Percentiles rank a stretch among this genome's conserved stretches.
phyloP scores from a whole-genome alignment of 768 basidiomycete species.

The Pulveroboletus sp. region DNA sequence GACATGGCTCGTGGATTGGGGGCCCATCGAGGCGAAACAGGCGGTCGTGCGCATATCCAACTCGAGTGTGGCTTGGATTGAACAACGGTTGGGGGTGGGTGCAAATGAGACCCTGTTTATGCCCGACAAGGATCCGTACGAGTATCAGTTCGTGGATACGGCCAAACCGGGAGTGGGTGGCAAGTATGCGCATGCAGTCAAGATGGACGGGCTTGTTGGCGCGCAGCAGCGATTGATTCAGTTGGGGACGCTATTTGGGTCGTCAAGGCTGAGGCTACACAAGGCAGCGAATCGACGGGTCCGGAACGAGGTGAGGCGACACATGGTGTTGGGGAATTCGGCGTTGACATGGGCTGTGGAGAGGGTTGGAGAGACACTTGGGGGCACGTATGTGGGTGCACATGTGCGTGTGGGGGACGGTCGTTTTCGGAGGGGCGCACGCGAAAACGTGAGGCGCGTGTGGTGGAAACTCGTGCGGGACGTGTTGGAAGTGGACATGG shows the following conservation, averaged over 20 bases:
- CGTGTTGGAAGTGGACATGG: conserved; percentile 41
- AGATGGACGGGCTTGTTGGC: conserved; percentile 11
- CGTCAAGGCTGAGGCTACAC: conserved; percentile 59
- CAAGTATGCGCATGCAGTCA: conserved; percentile 7
- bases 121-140: conserved; percentile 56
- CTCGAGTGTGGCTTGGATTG: conserved; percentile 37
- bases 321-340: conserved; percentile 58
- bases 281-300: conserved; percentile 37
- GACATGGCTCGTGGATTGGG: conserved; percentile 65
- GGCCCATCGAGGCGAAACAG: conserved; percentile 35
- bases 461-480: conserved; percentile 59
- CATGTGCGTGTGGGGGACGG: conserved; percentile 75
- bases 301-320: conserved; percentile 46
- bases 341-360: conserved; percentile 42
- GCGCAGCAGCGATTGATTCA: conserved; percentile 52
- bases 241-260: conserved; percentile 76
- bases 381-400: conserved; percentile 52
- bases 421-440: conserved; percentile 44
- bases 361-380: conserved; percentile 42
- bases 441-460: conserved; percentile 41
- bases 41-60: conserved; percentile 49
- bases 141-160: conserved; percentile 32
- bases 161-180: conserved; percentile 7
- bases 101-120: conserved; percentile 43
- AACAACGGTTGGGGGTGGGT: conserved; percentile 23